Conservation (phyloP, 2,329 filamentous ascomycete species). For the Emergomyces africanus region DNA sequence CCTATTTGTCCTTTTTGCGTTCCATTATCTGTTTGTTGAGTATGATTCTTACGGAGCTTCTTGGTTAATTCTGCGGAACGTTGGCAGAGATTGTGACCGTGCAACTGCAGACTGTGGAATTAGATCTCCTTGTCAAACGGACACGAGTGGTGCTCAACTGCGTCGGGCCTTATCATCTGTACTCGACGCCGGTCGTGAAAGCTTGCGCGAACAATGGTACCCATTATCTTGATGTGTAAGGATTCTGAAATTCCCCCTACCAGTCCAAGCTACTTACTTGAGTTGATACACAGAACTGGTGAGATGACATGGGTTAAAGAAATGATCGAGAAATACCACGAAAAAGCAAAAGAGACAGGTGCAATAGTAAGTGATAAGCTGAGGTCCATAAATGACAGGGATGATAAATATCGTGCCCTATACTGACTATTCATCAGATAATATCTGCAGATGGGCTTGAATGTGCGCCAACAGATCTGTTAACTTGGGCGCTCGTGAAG, state of each 20-base stretch:
- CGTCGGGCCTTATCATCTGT: constrained; percentile 50
- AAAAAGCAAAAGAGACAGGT: constrained; percentile 44
- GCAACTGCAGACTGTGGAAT: constrained; percentile 37
- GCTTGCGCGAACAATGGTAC: constrained; percentile 53
- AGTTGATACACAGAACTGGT: constrained; percentile 36
- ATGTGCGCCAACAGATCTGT: constrained; percentile 46
- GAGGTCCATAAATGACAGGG: background rate
- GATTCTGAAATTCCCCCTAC: background rate
- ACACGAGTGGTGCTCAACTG: constrained; percentile 48
- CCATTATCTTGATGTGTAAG: constrained; percentile 51
- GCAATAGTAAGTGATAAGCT: constrained; percentile 39
- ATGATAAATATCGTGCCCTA: background rate
- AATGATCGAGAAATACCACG: constrained; percentile 50
- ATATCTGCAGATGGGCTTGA: constrained; percentile 50
- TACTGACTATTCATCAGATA: constrained; percentile 29
- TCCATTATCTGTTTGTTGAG: too few species aligned
- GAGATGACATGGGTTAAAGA: constrained; percentile 52
- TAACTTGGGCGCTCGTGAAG: constrained; percentile 41
- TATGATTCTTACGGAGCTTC: background rate
- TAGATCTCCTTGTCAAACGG: constrained; percentile 40
- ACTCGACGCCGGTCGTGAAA: constrained; percentile 51
- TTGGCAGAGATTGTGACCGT: constrained; percentile 32
- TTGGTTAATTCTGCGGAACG: background rate
- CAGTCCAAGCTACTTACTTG: background rate
- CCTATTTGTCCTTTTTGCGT: too few species aligned